These are phyloP conservation scores for Syzygium aromaticum DNA, from an alignment of 345 rosid genomes.

Conservation along the genomic window DNA sequence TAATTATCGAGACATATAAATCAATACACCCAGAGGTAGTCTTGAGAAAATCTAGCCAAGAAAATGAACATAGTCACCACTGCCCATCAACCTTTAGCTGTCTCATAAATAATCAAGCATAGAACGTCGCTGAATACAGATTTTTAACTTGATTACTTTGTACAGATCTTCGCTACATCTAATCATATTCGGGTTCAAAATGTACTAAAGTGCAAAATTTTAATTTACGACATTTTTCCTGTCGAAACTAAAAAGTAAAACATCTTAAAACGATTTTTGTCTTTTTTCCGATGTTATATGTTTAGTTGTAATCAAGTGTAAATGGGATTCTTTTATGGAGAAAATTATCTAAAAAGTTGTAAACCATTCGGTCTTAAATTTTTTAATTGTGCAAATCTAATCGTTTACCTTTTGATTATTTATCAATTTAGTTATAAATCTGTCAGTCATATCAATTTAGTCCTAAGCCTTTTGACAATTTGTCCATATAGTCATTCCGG, in stretches of 20 bases:
- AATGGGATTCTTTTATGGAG: not conserved
- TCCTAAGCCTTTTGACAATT: too few species aligned
- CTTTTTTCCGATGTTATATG: not conserved
- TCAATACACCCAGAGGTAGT: not conserved
- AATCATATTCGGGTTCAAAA: not conserved
- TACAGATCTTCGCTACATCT: not conserved
- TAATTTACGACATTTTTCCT: not conserved
- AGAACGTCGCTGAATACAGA: not conserved
- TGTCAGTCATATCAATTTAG: too few species aligned
- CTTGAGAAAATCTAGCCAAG: not conserved
- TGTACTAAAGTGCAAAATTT: not conserved
- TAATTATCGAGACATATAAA: too few species aligned
- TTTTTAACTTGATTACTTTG: not conserved
- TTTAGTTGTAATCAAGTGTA: not conserved
- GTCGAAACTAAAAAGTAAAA: not conserved
- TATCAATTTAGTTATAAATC: too few species aligned
- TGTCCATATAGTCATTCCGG: too few species aligned
- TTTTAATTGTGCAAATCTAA: too few species aligned
- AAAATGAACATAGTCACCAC: not conserved
- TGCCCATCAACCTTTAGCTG: not conserved
- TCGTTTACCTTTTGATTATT: too few species aligned
- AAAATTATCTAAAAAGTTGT: too few species aligned
- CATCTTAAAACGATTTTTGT: not conserved
- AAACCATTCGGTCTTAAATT: too few species aligned
- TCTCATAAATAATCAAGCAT: not conserved